phyloP scores from a whole-genome alignment of 306 rosid species.

The Rosa chinensis region DNA sequence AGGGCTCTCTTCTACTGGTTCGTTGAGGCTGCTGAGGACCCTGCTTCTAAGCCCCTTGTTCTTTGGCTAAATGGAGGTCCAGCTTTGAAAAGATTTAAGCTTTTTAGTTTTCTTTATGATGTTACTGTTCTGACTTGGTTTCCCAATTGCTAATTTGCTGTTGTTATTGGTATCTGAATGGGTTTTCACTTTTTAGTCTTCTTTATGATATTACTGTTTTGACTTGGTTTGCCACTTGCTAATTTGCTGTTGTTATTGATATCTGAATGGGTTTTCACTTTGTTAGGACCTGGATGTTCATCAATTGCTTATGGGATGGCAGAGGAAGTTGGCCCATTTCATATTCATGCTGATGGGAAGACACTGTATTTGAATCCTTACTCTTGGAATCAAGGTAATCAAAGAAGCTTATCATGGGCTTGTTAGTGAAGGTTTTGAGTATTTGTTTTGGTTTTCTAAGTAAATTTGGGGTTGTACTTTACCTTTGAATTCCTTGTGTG shows the following conservation, averaged over 20 bases:
- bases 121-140: neutral
- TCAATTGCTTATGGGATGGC: conserved; percentile 85
- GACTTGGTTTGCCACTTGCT: neutral
- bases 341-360: conserved; percentile 62
- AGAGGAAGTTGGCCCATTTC: conserved; percentile 92
- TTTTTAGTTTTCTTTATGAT: neutral
- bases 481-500: neutral
- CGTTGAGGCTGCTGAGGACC: conserved; percentile 50
- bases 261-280: conserved; percentile 8
- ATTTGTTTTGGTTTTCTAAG: neutral
- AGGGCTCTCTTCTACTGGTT: conserved; percentile 75
- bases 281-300: conserved; percentile 93
- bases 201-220: neutral
- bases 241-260: neutral
- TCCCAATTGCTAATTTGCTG: neutral
- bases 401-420: neutral
- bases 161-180: neutral
- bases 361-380: conserved; percentile 66
- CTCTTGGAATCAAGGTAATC: conserved; percentile 83
- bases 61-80: conserved; percentile 78
- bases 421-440: neutral
- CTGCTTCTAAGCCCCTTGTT: conserved; percentile 60
- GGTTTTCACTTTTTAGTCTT: neutral
- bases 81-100: neutral
- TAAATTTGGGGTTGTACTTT: neutral